Evolutionary conservation across 176 grass and related monocot genomes (phyloP), one percentile per base, ranked within the genome.

Genomic region (Aegilops sharonensis): DNA sequence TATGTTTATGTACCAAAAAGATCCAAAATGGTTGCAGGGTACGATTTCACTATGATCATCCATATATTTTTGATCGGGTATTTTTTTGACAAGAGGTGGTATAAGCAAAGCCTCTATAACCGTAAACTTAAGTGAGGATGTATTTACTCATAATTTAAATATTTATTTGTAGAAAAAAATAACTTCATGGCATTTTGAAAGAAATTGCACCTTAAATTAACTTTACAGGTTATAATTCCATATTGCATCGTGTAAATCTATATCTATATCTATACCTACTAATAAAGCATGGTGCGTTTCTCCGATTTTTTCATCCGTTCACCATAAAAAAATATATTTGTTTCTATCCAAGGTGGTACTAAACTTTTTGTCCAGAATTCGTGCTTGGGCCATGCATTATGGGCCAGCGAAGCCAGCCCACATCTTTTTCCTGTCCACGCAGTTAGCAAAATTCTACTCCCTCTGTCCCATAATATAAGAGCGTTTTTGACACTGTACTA

Each of bases 71-170:
- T 82, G 83, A 97, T 76, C 77, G 88, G 68, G 59, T 94, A 25
- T 94, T 78, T 88, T 94, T 83, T 84, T 97, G 61, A 88, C 90
- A 79, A 84, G 81, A 89, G 94, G 94, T 78, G 88, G 86, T 13
- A 79, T 92, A 85, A 91, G 88, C 78, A 94, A 97, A 94, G 86
- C 81, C 61, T 92, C 88, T 40, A 92, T 91, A 94, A 92, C 88
- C 54, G 88, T 87, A 64, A 97, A 97, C 72, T 91, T 94, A 77
- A 94, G 92, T 67, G 94, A 97, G 68, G 94, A 92, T 85, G 86
- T 94, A 13, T 94, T 97, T 88, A 62, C 81, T 76, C 88, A 86
- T 94, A 92, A 86, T 73, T 66, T 42, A 0, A 81, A 35, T 21
- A 13, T 60, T 72, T 60, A 8, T 47, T 87, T 39, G 6, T 62